These are phyloP conservation scores for Trypanosoma melophagium DNA, from an alignment of 208 protist genomes.

Conservation along the genomic window DNA sequence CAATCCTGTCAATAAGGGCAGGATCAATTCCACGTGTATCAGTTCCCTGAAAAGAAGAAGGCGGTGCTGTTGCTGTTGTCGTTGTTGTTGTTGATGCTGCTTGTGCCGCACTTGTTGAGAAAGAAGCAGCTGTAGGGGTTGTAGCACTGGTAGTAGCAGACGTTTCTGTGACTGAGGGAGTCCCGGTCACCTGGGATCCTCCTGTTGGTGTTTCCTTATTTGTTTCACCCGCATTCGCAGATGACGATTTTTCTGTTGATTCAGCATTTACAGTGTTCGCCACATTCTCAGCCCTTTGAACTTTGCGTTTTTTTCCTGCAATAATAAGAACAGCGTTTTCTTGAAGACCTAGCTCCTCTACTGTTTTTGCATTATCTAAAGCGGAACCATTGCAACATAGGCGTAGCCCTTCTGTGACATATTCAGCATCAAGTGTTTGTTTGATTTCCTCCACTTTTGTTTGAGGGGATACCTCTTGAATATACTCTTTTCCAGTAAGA, in stretches of 20 bases:
- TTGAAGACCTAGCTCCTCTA: constrained; percentile 42
- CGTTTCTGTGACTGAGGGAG: not conserved
- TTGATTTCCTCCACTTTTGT: constrained; percentile 64
- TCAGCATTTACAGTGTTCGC: constrained; percentile 4
- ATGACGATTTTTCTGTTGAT: constrained; percentile 1
- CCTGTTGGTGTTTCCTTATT: not conserved
- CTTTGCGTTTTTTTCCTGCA: constrained; percentile 71
- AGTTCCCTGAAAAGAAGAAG: not conserved
- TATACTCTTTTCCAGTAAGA: constrained; percentile 53
- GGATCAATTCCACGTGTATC: constrained; percentile 32
- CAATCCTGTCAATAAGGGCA: constrained; percentile 72
- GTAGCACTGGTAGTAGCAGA: not conserved
- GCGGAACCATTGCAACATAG: constrained; percentile 78
- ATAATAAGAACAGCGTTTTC: constrained; percentile 69
- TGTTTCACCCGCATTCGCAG: constrained; percentile 2
- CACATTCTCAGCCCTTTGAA: constrained; percentile 32
- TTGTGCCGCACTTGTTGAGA: not conserved
- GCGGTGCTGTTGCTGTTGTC: constrained; percentile 6
- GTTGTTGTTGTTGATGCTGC: constrained; percentile 1
- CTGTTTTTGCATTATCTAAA: constrained; percentile 56
- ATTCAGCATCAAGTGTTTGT: constrained; percentile 67
- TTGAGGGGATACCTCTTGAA: constrained; percentile 48
- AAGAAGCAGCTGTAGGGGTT: constrained; percentile 7
- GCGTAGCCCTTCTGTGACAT: constrained; percentile 56
- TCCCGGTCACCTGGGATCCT: not conserved